Percentiles rank a stretch among this genome's conserved stretches.
These are phyloP conservation scores for Physocladia obscura DNA, from an alignment of 192 early-diverging fungal genomes.

Conservation along the genomic window DNA sequence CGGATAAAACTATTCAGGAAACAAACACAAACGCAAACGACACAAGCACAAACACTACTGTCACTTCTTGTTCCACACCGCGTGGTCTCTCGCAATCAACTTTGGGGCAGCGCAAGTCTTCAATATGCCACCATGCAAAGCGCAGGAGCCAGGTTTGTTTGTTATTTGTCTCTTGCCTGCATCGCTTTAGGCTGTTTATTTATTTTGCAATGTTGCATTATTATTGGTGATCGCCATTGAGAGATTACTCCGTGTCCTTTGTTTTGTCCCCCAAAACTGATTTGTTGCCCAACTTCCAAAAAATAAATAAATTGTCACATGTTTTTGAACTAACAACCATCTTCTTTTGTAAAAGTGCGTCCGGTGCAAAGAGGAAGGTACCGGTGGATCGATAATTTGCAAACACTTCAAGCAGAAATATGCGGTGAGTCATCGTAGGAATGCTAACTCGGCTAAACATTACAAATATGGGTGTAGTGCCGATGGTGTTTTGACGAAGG, in stretches of 20 bases:
- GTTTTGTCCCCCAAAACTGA: constrained; percentile 8
- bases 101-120: constrained; percentile 6
- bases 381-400: constrained; percentile 31
- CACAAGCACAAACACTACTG: too few relatives aligned
- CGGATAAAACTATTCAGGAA: too few relatives aligned
- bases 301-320: background rate
- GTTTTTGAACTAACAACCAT: background rate
- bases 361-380: constrained; percentile 28
- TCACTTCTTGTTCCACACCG: too few relatives aligned
- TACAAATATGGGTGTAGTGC: background rate
- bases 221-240: background rate
- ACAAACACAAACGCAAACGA: too few relatives aligned
- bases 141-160: constrained; percentile 19
- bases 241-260: background rate
- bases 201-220: background rate
- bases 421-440: background rate
- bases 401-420: constrained; percentile 28
- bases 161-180: background rate
- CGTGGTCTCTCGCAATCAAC: background rate
- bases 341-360: constrained; percentile 11
- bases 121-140: constrained; percentile 26
- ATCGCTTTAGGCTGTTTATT: background rate
- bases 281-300: background rate
- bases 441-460: background rate
- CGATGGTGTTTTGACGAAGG: constrained; percentile 30